Evolutionary conservation across 2,329 filamentous ascomycete genomes (phyloP).

Genomic region (Calcarisporium arbuscula): DNA sequence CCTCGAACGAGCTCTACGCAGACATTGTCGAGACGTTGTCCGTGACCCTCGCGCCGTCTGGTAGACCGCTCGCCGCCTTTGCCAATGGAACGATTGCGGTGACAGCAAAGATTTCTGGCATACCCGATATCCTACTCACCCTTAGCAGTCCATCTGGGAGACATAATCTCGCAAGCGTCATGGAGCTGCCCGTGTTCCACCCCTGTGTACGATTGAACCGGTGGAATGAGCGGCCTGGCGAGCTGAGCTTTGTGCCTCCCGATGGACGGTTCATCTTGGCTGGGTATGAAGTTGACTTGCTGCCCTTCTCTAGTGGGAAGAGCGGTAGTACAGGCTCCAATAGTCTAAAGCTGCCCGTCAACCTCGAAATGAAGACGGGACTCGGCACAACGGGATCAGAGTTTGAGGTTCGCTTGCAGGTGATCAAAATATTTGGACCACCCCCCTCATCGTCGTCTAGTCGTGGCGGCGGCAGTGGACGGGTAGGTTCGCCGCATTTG

Average conservation of each 20-base stretch:
- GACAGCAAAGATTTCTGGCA: conserved; percentile 87
- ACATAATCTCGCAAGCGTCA: conserved; percentile 64
- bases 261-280: conserved; percentile 91
- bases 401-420: conserved; percentile 77
- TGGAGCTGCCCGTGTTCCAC: conserved; percentile 91
- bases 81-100: conserved; percentile 92
- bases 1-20: conserved; percentile 94
- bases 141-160: conserved; percentile 77
- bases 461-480: conserved; percentile 35
- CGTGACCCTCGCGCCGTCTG: conserved; percentile 85
- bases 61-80: conserved; percentile 77
- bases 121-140: conserved; percentile 81
- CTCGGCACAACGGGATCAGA: conserved; percentile 71
- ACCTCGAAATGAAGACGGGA: conserved; percentile 73
- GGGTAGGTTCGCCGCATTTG: conserved; percentile 34
- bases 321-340: conserved; percentile 48
- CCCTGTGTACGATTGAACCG: conserved; percentile 86
- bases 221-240: conserved; percentile 84
- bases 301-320: conserved; percentile 61
- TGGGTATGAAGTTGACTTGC: conserved; percentile 87
- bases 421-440: conserved; percentile 57
- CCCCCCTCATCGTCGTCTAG: conserved; percentile 27
- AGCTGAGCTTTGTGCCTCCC: conserved; percentile 92
- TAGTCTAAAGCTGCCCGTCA: conserved; percentile 74
- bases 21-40: conserved; percentile 87